These are phyloP conservation scores for Cyberlindnera mississippiensis DNA, from an alignment of 805 yeast genomes.

Conservation along the genomic window DNA sequence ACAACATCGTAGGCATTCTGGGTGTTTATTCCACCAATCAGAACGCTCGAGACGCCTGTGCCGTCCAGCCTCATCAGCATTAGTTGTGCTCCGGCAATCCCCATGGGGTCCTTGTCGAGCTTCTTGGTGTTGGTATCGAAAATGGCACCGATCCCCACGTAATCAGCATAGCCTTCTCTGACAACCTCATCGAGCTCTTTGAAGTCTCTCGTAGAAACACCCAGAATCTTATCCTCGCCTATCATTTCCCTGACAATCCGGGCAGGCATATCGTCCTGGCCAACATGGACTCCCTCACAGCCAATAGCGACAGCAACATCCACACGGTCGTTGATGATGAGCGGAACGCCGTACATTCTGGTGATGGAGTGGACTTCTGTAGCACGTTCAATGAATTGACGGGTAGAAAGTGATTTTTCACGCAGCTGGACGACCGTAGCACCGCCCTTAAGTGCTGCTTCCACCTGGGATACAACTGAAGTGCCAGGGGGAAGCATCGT, in stretches of 20 bases:
- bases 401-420: conserved; percentile 70
- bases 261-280: conserved; percentile 79
- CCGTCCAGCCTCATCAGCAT: conserved; percentile 45
- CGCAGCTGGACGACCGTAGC: conserved; percentile 80
- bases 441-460: conserved; percentile 61
- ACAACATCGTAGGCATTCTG: conserved; percentile 57
- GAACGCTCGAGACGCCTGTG: conserved; percentile 53
- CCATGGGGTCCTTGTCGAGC: conserved; percentile 54
- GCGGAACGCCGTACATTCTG: conserved; percentile 55
- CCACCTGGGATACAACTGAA: conserved; percentile 58
- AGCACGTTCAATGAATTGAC: conserved; percentile 64
- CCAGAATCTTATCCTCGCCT: conserved; percentile 74
- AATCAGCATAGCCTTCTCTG: conserved; percentile 51
- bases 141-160: conserved; percentile 81
- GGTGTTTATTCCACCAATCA: conserved; percentile 76
- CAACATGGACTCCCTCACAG: conserved; percentile 91
- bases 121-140: conserved; percentile 72
- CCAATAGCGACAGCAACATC: conserved; percentile 88
- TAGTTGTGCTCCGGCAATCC: conserved; percentile 60
- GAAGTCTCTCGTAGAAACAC: conserved; percentile 64
- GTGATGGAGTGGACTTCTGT: conserved; percentile 58
- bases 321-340: conserved; percentile 80
- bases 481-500: conserved; percentile 61
- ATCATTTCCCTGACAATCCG: conserved; percentile 53
- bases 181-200: conserved; percentile 53